Conservation (phyloP, 805 yeast species). For the Ogataea philodendri region DNA sequence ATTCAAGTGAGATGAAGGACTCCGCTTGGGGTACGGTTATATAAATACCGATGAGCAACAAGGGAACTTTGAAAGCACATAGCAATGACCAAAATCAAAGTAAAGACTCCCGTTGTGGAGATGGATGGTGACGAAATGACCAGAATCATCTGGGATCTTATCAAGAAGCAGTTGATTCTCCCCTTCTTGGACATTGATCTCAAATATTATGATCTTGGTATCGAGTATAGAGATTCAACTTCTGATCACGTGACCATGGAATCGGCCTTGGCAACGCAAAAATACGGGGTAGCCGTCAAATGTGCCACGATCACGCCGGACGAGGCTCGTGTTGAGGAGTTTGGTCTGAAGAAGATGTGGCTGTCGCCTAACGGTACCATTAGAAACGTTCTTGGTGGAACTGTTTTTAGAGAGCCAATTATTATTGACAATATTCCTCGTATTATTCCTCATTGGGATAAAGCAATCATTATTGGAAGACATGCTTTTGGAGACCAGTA, state of each 20-base stretch:
- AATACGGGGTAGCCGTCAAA: conserved; percentile 91
- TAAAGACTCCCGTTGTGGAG: conserved; percentile 87
- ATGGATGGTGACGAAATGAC: conserved; percentile 99
- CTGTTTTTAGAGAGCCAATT: conserved; percentile 96
- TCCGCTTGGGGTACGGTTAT: conserved; percentile 1
- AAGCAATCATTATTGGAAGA: conserved; percentile 95
- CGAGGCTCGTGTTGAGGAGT: conserved; percentile 92
- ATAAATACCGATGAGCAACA: conserved; percentile 1
- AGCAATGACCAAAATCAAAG: conserved; percentile 58
- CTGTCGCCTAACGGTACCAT: conserved; percentile 95
- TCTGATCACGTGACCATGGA: conserved; percentile 86
- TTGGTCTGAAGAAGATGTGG: conserved; percentile 94
- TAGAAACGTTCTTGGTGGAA: conserved; percentile 93
- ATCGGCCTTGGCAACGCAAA: conserved; percentile 84
- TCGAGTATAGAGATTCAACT: conserved; percentile 82
- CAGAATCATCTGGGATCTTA: conserved; percentile 90
- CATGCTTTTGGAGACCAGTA: conserved; percentile 98
- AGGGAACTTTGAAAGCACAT: neutral
- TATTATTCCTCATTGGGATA: conserved; percentile 86
- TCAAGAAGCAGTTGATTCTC: conserved; percentile 77
- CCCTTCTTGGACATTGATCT: conserved; percentile 87
- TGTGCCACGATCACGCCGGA: conserved; percentile 99
- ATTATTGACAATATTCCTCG: conserved; percentile 85
- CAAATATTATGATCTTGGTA: conserved; percentile 88
- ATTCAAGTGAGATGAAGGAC: neutral